Evolutionary conservation across 768 basidiomycete genomes (phyloP).

Genomic region (Clitopilus hobsonii): DNA sequence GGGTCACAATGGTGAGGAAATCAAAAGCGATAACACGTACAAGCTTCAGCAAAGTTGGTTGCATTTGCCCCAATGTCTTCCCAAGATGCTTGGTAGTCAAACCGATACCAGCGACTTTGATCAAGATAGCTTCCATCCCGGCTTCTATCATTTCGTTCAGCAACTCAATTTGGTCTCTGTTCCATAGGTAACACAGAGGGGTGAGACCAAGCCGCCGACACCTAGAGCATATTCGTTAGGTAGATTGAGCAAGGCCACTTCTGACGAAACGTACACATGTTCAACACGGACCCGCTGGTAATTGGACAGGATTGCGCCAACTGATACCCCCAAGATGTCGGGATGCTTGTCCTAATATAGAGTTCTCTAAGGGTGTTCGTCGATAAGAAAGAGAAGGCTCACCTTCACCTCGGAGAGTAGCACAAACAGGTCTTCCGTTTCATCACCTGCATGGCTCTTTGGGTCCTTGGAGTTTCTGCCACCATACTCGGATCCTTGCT

Average conservation of each 20-base stretch:
- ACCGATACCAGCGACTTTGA: conserved; percentile 96
- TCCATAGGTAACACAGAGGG: conserved; percentile 90
- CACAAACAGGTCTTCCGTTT: conserved; percentile 89
- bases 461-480: conserved; percentile 40
- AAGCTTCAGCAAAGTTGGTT: conserved; percentile 64
- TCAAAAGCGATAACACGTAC: conserved; percentile 33
- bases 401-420: conserved; percentile 79
- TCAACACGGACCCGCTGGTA: conserved; percentile 97
- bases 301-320: conserved; percentile 95
- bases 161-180: conserved; percentile 82
- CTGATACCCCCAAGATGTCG: conserved; percentile 81
- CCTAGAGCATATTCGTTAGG: conserved; percentile 28
- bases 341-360: conserved; percentile 61
- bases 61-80: conserved; percentile 68
- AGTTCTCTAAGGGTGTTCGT: background rate
- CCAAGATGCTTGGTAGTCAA: conserved; percentile 76
- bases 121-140: conserved; percentile 77
- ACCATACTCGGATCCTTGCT: conserved; percentile 86
- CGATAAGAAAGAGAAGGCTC: conserved; percentile 6
- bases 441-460: conserved; percentile 70
- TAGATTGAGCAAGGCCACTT: background rate
- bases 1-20: background rate
- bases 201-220: conserved; percentile 79
- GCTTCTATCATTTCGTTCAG: conserved; percentile 82
- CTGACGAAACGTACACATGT: conserved; percentile 69